Evolutionary conservation across 176 grass and related monocot species (phyloP).

Genomic region (Coix lacrymajobi): DNA sequence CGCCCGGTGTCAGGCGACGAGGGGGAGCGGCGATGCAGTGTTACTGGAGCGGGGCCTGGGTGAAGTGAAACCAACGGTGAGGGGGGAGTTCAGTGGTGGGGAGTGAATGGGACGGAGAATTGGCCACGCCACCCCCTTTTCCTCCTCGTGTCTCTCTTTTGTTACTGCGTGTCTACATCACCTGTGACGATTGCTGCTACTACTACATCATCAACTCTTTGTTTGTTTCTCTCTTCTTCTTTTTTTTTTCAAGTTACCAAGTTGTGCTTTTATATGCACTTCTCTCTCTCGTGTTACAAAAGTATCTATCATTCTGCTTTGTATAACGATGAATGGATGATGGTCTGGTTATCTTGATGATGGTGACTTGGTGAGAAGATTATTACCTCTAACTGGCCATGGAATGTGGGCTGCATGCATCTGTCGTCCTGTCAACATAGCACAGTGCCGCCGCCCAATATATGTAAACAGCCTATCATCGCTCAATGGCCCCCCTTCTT

Average conservation of each 20-base stretch:
- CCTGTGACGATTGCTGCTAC: constrained; percentile 7
- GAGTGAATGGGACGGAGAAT: not conserved
- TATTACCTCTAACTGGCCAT: not conserved
- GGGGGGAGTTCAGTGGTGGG: not conserved
- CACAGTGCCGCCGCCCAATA: not conserved
- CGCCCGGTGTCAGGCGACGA: too few species aligned
- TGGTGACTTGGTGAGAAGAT: not conserved
- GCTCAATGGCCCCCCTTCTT: too few species aligned
- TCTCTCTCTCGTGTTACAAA: not conserved
- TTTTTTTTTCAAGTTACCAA: not conserved
- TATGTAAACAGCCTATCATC: not conserved
- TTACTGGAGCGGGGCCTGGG: not conserved
- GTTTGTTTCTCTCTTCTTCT: not conserved
- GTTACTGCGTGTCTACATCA: constrained; percentile 31
- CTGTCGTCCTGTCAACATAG: not conserved
- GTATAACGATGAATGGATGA: not conserved
- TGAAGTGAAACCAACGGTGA: not conserved
- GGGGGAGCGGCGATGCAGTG: too few species aligned
- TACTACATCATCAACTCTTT: too few species aligned
- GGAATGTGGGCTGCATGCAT: not conserved
- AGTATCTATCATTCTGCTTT: not conserved
- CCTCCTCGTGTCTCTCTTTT: not conserved
- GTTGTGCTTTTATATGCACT: not conserved
- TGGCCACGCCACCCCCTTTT: not conserved
- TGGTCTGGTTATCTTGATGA: not conserved